These are phyloP conservation scores for Fraxinus anomala DNA, from an alignment of 257 asterid species.

Conservation along the genomic window DNA sequence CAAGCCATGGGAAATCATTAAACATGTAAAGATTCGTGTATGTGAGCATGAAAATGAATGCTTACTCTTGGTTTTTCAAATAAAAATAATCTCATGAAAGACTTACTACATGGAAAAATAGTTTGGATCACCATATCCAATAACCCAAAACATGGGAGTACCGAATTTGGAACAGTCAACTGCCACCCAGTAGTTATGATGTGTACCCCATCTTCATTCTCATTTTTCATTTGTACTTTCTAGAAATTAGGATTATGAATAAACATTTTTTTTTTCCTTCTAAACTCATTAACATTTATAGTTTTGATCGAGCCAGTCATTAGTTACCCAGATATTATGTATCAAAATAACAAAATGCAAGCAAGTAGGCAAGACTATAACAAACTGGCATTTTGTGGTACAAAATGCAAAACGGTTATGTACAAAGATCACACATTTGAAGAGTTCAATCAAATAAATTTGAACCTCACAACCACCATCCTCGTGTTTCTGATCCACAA, in stretches of 20 bases:
- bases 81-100: background rate
- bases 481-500: no score
- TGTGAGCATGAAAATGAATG: background rate
- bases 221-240: background rate
- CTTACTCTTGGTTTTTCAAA: background rate
- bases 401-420: no score
- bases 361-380: no score
- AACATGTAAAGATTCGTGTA: no score
- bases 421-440: background rate
- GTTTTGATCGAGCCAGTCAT: no score
- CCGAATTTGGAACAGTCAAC: background rate
- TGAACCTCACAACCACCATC: background rate
- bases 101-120: no score
- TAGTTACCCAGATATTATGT: background rate
- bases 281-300: no score
- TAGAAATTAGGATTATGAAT: background rate
- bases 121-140: background rate
- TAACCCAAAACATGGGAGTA: background rate
- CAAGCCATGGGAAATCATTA: no score
- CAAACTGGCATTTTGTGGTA: background rate
- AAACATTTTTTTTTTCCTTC: background rate
- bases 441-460: no score
- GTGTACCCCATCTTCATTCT: conserved; percentile 1
- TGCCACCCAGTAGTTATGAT: background rate
- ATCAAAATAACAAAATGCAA: background rate